A percentile compares a stretch with the other conserved stretches of the same genome.
Evolutionary conservation across 164 flowering plant species (phyloP).

Genomic region (Vitis vinifera): ASM3070453v1 NC_081805.1:1491501-1492000

Average conservation of each 20-base stretch:
- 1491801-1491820: conserved; percentile 67
- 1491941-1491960: conserved; percentile 67
- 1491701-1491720: conserved; percentile 57
- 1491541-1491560: conserved; percentile 75
- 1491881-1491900: conserved; percentile 78
- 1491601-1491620: conserved; percentile 42
- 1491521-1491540: conserved; percentile 92
- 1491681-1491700: conserved; percentile 64
- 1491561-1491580: conserved; percentile 70
- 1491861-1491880: conserved; percentile 76
- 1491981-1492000: conserved; percentile 83
- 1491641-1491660: conserved; percentile 62
- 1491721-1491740: conserved; percentile 65
- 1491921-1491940: conserved; percentile 71
- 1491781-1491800: conserved; percentile 63
- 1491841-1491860: conserved; percentile 67
- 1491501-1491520: conserved; percentile 63
- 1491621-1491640: conserved; percentile 53
- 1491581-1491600: conserved; percentile 55
- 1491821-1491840: conserved; percentile 75
- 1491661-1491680: conserved; percentile 69
- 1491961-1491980: conserved; percentile 95
- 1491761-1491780: conserved; percentile 87
- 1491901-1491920: conserved; percentile 63
- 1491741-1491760: conserved; percentile 71